Conservation (phyloP, 805 yeast species). For the Suhomyces xylopsoci region DNA sequence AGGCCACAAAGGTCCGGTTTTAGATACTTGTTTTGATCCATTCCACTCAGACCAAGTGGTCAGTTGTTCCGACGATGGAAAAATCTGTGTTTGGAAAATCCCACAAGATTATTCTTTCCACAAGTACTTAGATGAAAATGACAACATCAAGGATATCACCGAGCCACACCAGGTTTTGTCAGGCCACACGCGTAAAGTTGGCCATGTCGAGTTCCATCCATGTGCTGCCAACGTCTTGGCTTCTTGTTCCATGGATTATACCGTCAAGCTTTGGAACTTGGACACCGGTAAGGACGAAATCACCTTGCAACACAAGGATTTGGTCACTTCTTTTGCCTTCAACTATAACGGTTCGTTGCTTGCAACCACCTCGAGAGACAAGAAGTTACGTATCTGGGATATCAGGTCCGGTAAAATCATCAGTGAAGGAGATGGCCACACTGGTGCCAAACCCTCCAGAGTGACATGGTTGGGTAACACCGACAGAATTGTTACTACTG, state of each 20-base stretch:
- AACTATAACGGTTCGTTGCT: constrained; percentile 83
- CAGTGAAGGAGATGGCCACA: constrained; percentile 84
- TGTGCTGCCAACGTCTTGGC: constrained; percentile 83
- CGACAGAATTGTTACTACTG: constrained; percentile 87
- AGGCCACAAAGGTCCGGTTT: constrained; percentile 92
- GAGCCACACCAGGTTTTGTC: constrained; percentile 64
- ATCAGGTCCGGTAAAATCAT: constrained; percentile 68
- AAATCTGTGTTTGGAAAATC: constrained; percentile 81
- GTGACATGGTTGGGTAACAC: constrained; percentile 87
- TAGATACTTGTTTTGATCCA: constrained; percentile 95
- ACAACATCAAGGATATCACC: constrained; percentile 58
- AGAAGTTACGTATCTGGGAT: constrained; percentile 89
- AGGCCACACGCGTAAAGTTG: constrained; percentile 94
- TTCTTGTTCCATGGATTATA: constrained; percentile 84
- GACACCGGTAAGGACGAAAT: constrained; percentile 66
- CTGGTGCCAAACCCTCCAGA: constrained; percentile 89
- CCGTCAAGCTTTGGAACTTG: constrained; percentile 89
- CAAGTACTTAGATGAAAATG: constrained; percentile 50
- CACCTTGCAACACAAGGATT: constrained; percentile 81
- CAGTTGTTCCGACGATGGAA: constrained; percentile 34
- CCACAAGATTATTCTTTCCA: constrained; percentile 79
- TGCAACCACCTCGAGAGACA: constrained; percentile 90
- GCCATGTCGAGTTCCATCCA: constrained; percentile 88
- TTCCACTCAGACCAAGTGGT: constrained; percentile 61
- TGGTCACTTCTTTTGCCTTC: constrained; percentile 90